Evolutionary conservation across 2,329 filamentous ascomycete genomes (phyloP).

Genomic region (Microdochium trichocladiopsis): DNA sequence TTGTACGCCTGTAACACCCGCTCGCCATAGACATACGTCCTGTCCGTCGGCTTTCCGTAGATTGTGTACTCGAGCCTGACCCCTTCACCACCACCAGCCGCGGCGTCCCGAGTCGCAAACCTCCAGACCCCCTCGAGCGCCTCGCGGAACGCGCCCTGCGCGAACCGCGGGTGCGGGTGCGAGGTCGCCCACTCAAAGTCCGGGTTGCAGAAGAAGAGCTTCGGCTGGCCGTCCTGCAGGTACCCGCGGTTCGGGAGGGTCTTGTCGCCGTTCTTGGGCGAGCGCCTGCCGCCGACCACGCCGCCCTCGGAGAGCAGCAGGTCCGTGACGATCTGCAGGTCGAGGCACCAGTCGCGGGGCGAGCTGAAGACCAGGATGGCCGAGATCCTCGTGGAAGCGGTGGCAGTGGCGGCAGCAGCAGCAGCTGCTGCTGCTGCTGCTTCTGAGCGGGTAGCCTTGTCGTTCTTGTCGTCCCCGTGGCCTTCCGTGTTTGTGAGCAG

Average conservation of each 20-base stretch:
- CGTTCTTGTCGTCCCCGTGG: no score
- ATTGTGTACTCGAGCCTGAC: conserved; percentile 43
- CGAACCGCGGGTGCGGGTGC: conserved; percentile 59
- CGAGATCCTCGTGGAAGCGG: conserved; percentile 9
- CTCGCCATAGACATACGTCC: conserved; percentile 63
- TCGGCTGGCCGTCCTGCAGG: conserved; percentile 55
- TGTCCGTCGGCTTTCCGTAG: conserved; percentile 59
- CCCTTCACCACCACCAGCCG: conserved; percentile 17
- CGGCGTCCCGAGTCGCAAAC: conserved; percentile 20
- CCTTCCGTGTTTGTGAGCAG: no score
- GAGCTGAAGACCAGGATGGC: conserved; percentile 26
- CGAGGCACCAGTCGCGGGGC: conserved; percentile 26
- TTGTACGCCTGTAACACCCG: conserved; percentile 33
- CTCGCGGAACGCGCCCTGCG: conserved; percentile 62
- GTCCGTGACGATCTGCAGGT: conserved; percentile 22
- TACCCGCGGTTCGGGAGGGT: conserved; percentile 21
- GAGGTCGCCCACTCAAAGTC: conserved; percentile 64
- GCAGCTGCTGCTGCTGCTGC: conserved; percentile 13
- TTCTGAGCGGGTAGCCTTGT: no score
- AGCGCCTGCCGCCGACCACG: conserved; percentile 56
- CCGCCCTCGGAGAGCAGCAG: conserved; percentile 35
- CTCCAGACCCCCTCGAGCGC: conserved; percentile 59
- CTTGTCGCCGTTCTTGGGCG: conserved; percentile 45
- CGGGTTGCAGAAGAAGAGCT: conserved; percentile 63
- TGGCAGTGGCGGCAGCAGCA: conserved; percentile 13